Conservation (phyloP, 164 flowering plant species). For the Magnolia kwangsiensis region DNA sequence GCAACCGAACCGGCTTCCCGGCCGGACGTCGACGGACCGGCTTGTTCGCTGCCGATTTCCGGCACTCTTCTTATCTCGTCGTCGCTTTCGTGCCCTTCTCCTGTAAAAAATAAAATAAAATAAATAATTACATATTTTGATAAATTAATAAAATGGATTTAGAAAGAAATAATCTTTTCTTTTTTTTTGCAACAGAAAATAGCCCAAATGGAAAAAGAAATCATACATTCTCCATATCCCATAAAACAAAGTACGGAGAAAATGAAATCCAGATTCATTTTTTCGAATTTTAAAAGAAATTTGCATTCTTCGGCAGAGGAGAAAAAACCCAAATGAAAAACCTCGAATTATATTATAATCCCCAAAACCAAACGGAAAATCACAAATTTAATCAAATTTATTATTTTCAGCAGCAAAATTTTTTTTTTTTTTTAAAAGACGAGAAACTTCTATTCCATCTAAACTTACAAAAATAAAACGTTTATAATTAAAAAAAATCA, state of each 20-base stretch:
- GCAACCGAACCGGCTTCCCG: constrained; percentile 37
- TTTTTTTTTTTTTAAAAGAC: not conserved
- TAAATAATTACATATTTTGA: not conserved
- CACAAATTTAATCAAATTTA: too few relatives aligned
- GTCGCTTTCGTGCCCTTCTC: constrained; percentile 84
- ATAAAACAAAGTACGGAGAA: not conserved
- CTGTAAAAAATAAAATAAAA: not conserved
- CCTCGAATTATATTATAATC: too few relatives aligned
- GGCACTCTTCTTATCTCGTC: constrained; percentile 97
- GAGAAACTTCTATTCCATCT: not conserved
- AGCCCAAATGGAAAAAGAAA: not conserved
- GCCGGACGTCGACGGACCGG: constrained; percentile 54
- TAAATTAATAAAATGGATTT: too few relatives aligned
- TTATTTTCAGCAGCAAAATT: too few relatives aligned
- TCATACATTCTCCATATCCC: not conserved
- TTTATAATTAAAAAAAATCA: not conserved
- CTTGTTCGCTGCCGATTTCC: constrained; percentile 69
- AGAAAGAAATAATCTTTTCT: not conserved
- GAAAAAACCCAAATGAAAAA: not conserved
- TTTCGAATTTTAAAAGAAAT: too few relatives aligned
- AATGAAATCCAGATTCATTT: not conserved
- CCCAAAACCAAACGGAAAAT: too few relatives aligned
- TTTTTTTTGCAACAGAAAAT: not conserved
- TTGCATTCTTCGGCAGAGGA: not conserved
- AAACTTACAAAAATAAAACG: not conserved